Evolutionary conservation across 106 monocot species (phyloP).

Genomic region (Posidonia australis): DNA sequence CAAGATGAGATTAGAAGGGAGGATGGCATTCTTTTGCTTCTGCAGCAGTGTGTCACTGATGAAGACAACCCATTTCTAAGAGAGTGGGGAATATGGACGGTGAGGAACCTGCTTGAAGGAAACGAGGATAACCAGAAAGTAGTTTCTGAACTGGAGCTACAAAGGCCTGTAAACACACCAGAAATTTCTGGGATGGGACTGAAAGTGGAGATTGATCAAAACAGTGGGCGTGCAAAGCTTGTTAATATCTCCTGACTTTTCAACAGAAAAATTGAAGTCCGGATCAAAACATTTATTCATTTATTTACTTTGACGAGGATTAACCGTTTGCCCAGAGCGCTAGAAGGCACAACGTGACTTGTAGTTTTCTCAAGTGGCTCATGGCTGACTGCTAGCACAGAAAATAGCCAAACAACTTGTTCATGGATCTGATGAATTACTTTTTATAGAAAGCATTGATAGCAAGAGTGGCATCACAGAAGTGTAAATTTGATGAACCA

Average conservation of each 20-base stretch:
- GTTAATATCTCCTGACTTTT: slow-evolving; percentile 35
- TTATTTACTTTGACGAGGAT: too few relatives aligned
- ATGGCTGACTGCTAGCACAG: too few relatives aligned
- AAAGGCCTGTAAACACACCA: slow-evolving; percentile 42
- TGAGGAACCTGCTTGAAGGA: slow-evolving; percentile 61
- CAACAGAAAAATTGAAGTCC: too few relatives aligned
- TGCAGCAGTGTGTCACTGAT: slow-evolving; percentile 83
- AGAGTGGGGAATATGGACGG: slow-evolving; percentile 78
- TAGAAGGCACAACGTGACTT: too few relatives aligned
- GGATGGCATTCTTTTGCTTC: slow-evolving; percentile 46
- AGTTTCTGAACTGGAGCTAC: slow-evolving; percentile 52
- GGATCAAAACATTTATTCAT: too few relatives aligned
- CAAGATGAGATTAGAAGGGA: slow-evolving; percentile 69
- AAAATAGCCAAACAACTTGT: too few relatives aligned
- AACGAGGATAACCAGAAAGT: slow-evolving; percentile 66
- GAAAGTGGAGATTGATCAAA: slow-evolving; percentile 58
- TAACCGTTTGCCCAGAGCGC: too few relatives aligned
- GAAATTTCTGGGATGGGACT: slow-evolving; percentile 58
- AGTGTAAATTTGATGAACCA: too few relatives aligned
- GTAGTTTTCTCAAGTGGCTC: too few relatives aligned
- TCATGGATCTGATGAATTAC: too few relatives aligned
- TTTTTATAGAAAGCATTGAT: too few relatives aligned
- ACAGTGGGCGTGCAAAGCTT: slow-evolving; percentile 41
- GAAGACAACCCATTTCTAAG: slow-evolving; percentile 79
- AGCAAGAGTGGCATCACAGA: too few relatives aligned